Percentiles rank a stretch among this genome's conserved stretches.
Conservation (phyloP, 306 rosid genomes). For the Bauhinia variegata region DNA sequence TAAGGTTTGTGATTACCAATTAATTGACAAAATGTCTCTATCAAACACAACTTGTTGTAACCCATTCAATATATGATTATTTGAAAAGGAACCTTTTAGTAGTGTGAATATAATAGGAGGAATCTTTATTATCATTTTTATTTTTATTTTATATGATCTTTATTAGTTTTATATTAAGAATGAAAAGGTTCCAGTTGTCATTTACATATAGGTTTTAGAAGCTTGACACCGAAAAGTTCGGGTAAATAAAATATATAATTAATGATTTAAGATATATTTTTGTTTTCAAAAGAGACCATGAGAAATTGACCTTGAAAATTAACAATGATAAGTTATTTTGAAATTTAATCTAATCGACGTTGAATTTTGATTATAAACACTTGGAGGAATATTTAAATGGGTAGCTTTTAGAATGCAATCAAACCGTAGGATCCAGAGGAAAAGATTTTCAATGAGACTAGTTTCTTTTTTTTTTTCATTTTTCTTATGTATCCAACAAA, state of each 20-base stretch:
- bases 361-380: too few relatives aligned
- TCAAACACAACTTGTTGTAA: slow-evolving; percentile 37
- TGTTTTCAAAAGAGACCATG: not conserved
- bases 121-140: not conserved
- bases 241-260: too few relatives aligned
- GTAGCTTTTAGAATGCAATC: too few relatives aligned
- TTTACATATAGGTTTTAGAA: not conserved
- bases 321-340: not conserved
- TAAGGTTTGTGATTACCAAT: not conserved
- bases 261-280: not conserved
- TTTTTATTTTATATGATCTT: too few relatives aligned
- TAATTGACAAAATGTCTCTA: slow-evolving; percentile 20
- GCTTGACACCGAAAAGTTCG: too few relatives aligned
- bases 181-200: not conserved
- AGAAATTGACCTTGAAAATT: not conserved
- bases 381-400: too few relatives aligned
- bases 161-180: not conserved
- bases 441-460: too few relatives aligned
- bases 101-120: not conserved
- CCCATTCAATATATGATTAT: not conserved
- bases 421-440: too few relatives aligned
- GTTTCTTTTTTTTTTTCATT: too few relatives aligned
- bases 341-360: too few relatives aligned
- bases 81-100: not conserved
- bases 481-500: too few relatives aligned